Conservation (phyloP, 2,329 filamentous ascomycete species). For the Pseudopyrenochaeta lycopersici region DNA sequence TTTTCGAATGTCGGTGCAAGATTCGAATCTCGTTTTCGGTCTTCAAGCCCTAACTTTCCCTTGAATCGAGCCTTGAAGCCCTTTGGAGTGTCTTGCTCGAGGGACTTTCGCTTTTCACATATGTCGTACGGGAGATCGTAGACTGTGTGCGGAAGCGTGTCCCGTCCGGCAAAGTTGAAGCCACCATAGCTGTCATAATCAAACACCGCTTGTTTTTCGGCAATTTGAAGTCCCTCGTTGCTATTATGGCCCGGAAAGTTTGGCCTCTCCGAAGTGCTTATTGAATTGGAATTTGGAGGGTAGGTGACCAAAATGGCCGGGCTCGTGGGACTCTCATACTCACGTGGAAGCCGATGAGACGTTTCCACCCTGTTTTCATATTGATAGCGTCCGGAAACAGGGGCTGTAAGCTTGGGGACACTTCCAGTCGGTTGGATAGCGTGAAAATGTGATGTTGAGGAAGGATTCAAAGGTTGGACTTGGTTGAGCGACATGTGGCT, state of each 20-base stretch:
- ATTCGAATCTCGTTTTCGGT: background rate
- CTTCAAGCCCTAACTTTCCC: background rate
- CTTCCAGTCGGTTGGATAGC: too few species aligned
- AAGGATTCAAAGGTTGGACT: too few species aligned
- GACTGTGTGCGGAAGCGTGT: background rate
- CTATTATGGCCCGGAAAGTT: too few species aligned
- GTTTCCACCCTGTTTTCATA: too few species aligned
- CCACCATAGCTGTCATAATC: background rate
- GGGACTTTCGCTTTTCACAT: background rate
- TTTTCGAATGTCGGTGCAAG: background rate
- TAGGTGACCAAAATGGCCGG: too few species aligned
- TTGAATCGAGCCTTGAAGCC: background rate
- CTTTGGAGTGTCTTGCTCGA: conserved; percentile 2
- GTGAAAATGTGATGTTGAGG: too few species aligned
- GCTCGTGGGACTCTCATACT: too few species aligned
- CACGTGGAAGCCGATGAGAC: too few species aligned
- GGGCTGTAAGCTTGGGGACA: too few species aligned
- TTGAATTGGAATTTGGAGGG: background rate
- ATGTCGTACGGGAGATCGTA: conserved; percentile 1
- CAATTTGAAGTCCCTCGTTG: background rate
- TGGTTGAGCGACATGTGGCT: too few species aligned
- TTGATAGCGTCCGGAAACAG: too few species aligned
- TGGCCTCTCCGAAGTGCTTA: background rate
- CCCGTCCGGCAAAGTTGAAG: background rate
- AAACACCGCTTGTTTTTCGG: background rate